Evolutionary conservation across 495 filamentous ascomycete genomes (phyloP), one percentile per base, ranked within the genome.

Genomic region (Xylaria sp.): DNA sequence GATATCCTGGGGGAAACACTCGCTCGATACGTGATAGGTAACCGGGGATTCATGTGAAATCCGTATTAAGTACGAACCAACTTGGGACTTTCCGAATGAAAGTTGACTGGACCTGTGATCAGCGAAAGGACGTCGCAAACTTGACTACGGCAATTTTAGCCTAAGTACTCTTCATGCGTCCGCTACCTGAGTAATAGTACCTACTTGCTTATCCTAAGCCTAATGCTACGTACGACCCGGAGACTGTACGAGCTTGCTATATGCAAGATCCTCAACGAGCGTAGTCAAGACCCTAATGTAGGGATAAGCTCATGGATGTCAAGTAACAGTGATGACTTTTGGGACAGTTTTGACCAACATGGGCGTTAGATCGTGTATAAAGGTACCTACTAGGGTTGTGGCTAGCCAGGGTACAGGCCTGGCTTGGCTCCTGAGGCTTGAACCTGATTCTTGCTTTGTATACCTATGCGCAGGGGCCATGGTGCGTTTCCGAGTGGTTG

Each of bases 401-500:
- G 33, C 9, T 43, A 33, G 37, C 14, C 58, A 61, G 11, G 58
- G 35, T 17, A 15, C 26, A 62, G 59, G 35, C 15, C 58, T n/a
- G n/a, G n/a, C n/a, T n/a, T 29, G 5, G 59, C 21, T 41, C 35
- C n/a, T 24, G 7, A 37, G 7, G 31, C 31, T 58, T 58, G 29
- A 35, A 59, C 57, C 59, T 41, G 59, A 9, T 37, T 59, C n/a
- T 21, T n/a, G 21, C 5, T 37, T 37, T 21, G n/a, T 43, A 62
- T 9, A n/a, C n/a, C n/a, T n/a, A 17, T 29, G 37, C n/a, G 59
- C 59, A 43, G 59, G 59, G 59, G 57, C 57, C 57, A 67, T 67
- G 65, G 65, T 67, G 65, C 35, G 37, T 43, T 68, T 68, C 52
- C 43, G 52, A 68, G 66, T 61, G 66, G 66, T 48, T 24, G 66